Conservation (phyloP, 106 monocot genomes). For the Agapanthus africanus region DNA sequence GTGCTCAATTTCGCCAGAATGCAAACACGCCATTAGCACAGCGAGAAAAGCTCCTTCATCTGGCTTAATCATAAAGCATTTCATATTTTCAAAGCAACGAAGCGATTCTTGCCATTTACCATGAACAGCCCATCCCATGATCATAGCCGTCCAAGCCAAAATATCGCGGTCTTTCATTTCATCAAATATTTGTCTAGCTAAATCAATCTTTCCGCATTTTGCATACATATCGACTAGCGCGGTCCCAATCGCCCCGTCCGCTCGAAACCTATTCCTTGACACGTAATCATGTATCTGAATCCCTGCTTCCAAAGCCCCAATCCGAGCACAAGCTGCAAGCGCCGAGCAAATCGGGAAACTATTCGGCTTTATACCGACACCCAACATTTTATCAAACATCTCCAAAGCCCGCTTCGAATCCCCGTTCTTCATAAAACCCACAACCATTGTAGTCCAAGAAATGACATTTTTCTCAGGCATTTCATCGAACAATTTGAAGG, state of each 20-base stretch:
- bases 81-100: slow-evolving; percentile 29
- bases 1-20: slow-evolving; percentile 23
- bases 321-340: slow-evolving; percentile 21
- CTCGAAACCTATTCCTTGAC: slow-evolving; percentile 5
- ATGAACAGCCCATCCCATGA: slow-evolving; percentile 36
- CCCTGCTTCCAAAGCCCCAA: slow-evolving; percentile 24
- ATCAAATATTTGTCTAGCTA: slow-evolving; percentile 23
- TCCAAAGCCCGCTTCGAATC: slow-evolving; percentile 10
- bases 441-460: slow-evolving; percentile 33
- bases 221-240: slow-evolving; percentile 38
- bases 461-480: slow-evolving; percentile 35
- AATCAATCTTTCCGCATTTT: slow-evolving; percentile 26
- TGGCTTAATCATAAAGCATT: slow-evolving; percentile 14
- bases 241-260: slow-evolving; percentile 16
- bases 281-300: slow-evolving; percentile 21
- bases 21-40: slow-evolving; percentile 24
- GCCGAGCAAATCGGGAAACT: slow-evolving; percentile 14
- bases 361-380: slow-evolving; percentile 20
- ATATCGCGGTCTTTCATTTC: slow-evolving; percentile 19
- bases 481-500: slow-evolving; percentile 16
- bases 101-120: slow-evolving; percentile 24
- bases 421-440: slow-evolving; percentile 9
- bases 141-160: slow-evolving; percentile 35
- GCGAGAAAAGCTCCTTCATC: slow-evolving; percentile 33
- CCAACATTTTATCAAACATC: slow-evolving; percentile 25